Evolutionary conservation across 306 rosid genomes (phyloP).

Genomic region (Lagenaria siceraria): DNA sequence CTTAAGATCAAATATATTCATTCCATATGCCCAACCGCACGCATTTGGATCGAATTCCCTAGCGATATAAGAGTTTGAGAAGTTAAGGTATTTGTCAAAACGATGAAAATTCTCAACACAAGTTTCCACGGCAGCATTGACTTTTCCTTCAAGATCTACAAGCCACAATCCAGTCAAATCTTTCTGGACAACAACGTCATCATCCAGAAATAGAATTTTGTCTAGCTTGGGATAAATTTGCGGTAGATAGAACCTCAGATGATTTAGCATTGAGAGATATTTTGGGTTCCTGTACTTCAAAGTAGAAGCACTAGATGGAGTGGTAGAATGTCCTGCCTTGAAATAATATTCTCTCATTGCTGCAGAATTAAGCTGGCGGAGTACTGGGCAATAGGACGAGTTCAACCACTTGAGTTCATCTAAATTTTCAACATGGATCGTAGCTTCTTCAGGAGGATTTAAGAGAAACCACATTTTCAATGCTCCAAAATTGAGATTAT

Average conservation of each 20-base stretch:
- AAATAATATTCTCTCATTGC: constrained; percentile 91
- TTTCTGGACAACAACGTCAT: constrained; percentile 96
- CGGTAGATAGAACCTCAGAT: constrained; percentile 91
- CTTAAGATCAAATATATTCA: constrained; percentile 87
- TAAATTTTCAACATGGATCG: constrained; percentile 82
- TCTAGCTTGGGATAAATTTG: constrained; percentile 86
- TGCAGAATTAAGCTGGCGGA: constrained; percentile 87
- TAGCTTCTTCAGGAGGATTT: constrained; percentile 92
- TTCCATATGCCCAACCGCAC: constrained; percentile 97
- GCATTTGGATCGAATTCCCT: constrained; percentile 86
- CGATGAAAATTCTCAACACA: constrained; percentile 89
- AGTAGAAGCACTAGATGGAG: constrained; percentile 64
- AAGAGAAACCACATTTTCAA: constrained; percentile 97
- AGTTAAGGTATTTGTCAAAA: constrained; percentile 89
- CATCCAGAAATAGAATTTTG: constrained; percentile 87
- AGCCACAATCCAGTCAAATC: constrained; percentile 79
- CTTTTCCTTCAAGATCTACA: constrained; percentile 73
- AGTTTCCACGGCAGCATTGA: constrained; percentile 95
- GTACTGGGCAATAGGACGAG: constrained; percentile 90
- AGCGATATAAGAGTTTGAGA: constrained; percentile 74
- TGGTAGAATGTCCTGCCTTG: constrained; percentile 74
- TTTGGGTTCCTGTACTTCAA: constrained; percentile 94
- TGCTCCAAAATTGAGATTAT: constrained; percentile 92
- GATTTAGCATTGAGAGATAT: constrained; percentile 96
- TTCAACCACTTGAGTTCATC: constrained; percentile 93